A percentile compares a stretch with the other conserved stretches of the same genome.
phyloP scores from a whole-genome alignment of 176 grass and related monocot genomes.

The Otatea glauca region DNA sequence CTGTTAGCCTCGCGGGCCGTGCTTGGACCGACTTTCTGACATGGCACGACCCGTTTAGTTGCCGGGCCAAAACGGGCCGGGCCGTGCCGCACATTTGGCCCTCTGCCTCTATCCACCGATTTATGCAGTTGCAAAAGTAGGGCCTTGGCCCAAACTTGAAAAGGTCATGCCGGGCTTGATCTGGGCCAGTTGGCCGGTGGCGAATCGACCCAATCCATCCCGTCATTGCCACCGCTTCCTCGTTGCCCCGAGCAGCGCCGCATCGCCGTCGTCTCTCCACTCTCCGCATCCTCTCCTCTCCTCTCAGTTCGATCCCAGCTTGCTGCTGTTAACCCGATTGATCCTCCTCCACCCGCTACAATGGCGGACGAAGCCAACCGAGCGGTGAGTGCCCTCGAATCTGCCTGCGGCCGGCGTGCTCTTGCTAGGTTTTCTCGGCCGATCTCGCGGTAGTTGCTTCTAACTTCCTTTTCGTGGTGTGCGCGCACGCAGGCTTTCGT shows the following conservation, averaged over 20 bases:
- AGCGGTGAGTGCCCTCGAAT: slow-evolving; percentile 44
- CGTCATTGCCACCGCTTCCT: not conserved
- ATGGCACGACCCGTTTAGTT: too few species aligned
- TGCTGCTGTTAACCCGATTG: slow-evolving; percentile 10
- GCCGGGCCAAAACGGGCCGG: too few species aligned
- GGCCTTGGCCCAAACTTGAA: not conserved
- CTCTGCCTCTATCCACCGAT: too few species aligned
- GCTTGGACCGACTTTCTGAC: too few species aligned
- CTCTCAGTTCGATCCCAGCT: slow-evolving; percentile 29
- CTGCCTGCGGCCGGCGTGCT: not conserved
- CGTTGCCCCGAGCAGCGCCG: not conserved
- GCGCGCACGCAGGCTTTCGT: slow-evolving; percentile 65
- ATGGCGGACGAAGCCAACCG: slow-evolving; percentile 84
- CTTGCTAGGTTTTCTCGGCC: not conserved
- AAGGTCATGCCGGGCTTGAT: not conserved
- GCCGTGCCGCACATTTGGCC: too few species aligned
- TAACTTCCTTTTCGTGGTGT: not conserved
- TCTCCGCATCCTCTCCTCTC: not conserved
- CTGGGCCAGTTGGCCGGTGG: not conserved
- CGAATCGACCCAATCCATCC: not conserved
- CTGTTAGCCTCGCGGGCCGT: too few species aligned
- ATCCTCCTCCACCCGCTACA: not conserved
- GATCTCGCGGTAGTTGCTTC: not conserved
- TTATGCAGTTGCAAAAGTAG: too few species aligned
- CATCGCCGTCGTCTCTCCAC: slow-evolving; percentile 20